These are phyloP conservation scores for Nicotiana undulata DNA, from an alignment of 257 asterid species.

Conservation along the genomic window DNA sequence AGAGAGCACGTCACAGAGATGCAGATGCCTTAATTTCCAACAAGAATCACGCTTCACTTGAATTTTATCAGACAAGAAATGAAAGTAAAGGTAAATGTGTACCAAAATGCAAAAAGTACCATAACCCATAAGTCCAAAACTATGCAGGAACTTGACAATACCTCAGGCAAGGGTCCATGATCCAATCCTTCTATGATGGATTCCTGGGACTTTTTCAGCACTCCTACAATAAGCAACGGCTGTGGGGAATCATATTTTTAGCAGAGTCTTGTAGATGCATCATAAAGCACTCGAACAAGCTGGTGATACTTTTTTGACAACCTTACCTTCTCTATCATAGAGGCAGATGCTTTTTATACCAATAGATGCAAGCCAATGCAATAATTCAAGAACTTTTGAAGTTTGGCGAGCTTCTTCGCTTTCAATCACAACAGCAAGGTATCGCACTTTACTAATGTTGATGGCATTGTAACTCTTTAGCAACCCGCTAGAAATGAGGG, in stretches of 20 bases:
- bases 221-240: slow-evolving; percentile 43
- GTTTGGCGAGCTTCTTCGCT: slow-evolving; percentile 76
- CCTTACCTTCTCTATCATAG: slow-evolving; percentile 76
- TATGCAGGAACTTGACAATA: slow-evolving; percentile 19
- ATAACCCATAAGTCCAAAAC: not conserved
- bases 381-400: slow-evolving; percentile 52
- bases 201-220: slow-evolving; percentile 66
- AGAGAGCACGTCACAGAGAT: not conserved
- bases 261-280: slow-evolving; percentile 3
- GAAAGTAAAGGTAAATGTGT: not conserved
- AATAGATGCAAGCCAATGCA: slow-evolving; percentile 62
- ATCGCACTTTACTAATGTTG: slow-evolving; percentile 59
- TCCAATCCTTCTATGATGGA: slow-evolving; percentile 38
- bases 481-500: slow-evolving; percentile 58
- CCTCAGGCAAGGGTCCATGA: slow-evolving; percentile 39
- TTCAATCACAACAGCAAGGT: slow-evolving; percentile 84
- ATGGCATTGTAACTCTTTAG: slow-evolving; percentile 42
- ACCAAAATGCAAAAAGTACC: not conserved
- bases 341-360: slow-evolving; percentile 70
- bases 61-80: not conserved
- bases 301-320: slow-evolving; percentile 6
- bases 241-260: slow-evolving; percentile 9
- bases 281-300: not conserved
- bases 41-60: not conserved
- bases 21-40: not conserved